Base-by-base conservation (phyloP, 2,329 filamentous ascomycete genomes). In the Periglandula ipomoeae region DNA sequence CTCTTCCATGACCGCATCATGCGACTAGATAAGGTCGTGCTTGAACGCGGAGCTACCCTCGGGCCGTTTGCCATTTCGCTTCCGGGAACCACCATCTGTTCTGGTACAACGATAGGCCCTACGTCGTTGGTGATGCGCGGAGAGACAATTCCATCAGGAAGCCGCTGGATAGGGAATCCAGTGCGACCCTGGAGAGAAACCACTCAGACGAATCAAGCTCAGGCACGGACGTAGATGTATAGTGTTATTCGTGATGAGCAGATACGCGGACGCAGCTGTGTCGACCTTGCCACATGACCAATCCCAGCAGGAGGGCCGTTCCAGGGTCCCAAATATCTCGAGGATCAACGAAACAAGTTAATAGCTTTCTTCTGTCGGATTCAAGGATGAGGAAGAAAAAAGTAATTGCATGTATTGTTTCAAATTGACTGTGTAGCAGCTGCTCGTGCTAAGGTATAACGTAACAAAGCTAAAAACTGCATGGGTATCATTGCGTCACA, bases 1-100 rank as follows among this genome's bases (percentile, higher is more conserved):
- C 34, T 56, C 8, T 56, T 56, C 47, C 54, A 56, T 41, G 54
- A 56, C 32, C 50, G 54, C 6, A 38, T 56, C 10, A 56, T 56
- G 54, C 53, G 54, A 4, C 46, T 56, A 10, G 54, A 52, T 47
- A 46, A 48, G 37, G 51, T 56, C 19, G 34, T 32, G 11, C 51
- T 56, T 10, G 24, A 50, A n/a, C 19, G 42, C 1, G 55, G 55
- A 6, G 55, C 55, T 2, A 55, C 53, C 5, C 53, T 56, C 17
- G 55, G 51, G 1, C 55, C 55, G 0, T 46, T 44, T 10, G 45
- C 53, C 3, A 52, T 54, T 4, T 34, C 55, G 9, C 53, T 56
- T 11, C 55, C 55, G 3, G 53, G 51, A 6, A 54, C 53, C 3
- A 47, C 48, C 24, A 52, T 56, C 22, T 53, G 55, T 5, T 17